These are phyloP conservation scores for Penicillium crystallinum DNA, from an alignment of 495 filamentous ascomycete species.

Conservation along the genomic window DNA sequence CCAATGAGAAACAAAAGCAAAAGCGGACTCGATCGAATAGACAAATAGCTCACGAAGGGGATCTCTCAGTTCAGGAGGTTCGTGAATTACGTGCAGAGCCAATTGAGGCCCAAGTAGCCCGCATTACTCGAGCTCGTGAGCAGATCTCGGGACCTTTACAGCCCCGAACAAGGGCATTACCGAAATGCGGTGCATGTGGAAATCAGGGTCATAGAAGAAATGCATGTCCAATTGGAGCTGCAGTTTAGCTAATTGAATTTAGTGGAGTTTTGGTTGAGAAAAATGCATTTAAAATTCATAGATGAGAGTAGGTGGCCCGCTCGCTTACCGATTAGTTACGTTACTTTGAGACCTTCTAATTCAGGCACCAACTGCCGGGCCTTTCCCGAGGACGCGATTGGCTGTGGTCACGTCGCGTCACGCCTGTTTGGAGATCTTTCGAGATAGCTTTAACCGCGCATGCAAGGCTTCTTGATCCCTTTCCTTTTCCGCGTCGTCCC, in stretches of 20 bases:
- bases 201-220: not conserved
- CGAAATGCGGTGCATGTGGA: not conserved
- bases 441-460: slow-evolving; percentile 31
- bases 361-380: not conserved
- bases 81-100: not conserved
- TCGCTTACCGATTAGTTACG: too few relatives aligned
- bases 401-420: slow-evolving; percentile 46
- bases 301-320: not conserved
- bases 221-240: not conserved
- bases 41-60: not conserved
- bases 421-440: slow-evolving; percentile 36
- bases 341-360: not conserved
- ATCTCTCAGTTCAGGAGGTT: not conserved
- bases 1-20: too few relatives aligned
- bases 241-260: too few relatives aligned
- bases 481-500: slow-evolving; percentile 19
- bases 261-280: too few relatives aligned
- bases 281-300: not conserved
- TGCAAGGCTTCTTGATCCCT: slow-evolving; percentile 35
- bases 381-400: slow-evolving; percentile 31
- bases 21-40: not conserved
- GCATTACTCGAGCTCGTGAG: too few relatives aligned
- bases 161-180: not conserved
- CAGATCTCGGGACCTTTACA: not conserved
- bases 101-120: too few relatives aligned